phyloP scores from a whole-genome alignment of 257 asterid genomes.

The Scutellaria barbata region DNA sequence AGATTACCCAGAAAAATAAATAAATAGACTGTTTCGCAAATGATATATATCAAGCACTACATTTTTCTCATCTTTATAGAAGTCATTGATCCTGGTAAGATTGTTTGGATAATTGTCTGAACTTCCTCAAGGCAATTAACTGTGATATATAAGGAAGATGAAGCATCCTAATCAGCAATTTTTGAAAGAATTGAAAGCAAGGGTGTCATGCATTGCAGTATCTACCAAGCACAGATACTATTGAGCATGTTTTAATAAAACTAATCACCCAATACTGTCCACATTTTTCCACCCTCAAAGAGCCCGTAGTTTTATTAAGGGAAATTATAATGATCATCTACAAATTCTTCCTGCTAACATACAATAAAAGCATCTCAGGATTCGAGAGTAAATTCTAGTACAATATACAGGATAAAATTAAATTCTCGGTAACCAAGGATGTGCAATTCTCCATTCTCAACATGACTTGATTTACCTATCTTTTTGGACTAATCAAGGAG shows the following conservation, averaged over 20 bases:
- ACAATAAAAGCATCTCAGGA: conserved; percentile 8
- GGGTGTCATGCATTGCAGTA: conserved; percentile 15
- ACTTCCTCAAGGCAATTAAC: conserved; percentile 20
- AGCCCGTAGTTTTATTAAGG: neutral
- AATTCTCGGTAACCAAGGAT: conserved; percentile 21
- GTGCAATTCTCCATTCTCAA: conserved; percentile 2
- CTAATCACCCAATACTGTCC: neutral
- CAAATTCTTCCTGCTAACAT: conserved; percentile 1
- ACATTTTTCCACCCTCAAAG: neutral
- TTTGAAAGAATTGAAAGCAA: conserved; percentile 13
- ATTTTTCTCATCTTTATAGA: neutral
- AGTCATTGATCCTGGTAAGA: too few relatives aligned
- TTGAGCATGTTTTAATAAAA: conserved; percentile 7
- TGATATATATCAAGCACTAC: neutral
- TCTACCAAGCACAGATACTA: neutral
- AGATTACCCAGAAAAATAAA: neutral
- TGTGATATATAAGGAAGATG: neutral
- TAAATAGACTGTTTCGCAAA: neutral
- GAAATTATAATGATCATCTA: neutral
- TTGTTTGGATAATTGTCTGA: neutral
- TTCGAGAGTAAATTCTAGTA: conserved; percentile 10
- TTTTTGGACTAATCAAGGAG: conserved; percentile 10
- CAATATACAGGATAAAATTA: conserved; percentile 14
- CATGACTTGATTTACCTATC: conserved; percentile 2
- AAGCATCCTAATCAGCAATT: conserved; percentile 19